Percentiles rank a stretch among this genome's conserved stretches.
Evolutionary conservation across 768 basidiomycete species (phyloP).

Genomic region (Mycena rosella): DNA sequence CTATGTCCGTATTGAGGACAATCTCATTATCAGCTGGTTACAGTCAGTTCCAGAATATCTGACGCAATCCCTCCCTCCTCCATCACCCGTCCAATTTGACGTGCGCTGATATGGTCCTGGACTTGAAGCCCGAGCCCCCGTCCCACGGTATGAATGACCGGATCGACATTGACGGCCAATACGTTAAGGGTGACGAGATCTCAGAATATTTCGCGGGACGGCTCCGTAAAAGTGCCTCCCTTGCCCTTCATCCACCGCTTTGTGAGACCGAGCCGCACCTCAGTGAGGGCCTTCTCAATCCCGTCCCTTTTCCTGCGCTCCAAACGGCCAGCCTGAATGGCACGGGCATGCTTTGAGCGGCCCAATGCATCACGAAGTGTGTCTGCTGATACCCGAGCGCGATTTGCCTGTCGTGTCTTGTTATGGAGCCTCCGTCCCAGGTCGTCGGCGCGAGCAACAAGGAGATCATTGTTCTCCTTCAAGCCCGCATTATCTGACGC

Average conservation of each 20-base stretch:
- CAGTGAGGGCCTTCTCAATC: neutral
- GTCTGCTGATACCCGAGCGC: conserved; percentile 8
- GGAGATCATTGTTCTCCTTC: conserved; percentile 7
- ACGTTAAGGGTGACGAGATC: conserved; percentile 17
- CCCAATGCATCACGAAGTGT: neutral
- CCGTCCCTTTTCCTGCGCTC: neutral
- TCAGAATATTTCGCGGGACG: conserved; percentile 4
- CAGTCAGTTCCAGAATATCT: conserved; percentile 13
- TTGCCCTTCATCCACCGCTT: conserved; percentile 20
- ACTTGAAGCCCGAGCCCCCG: conserved; percentile 1
- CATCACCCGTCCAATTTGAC: conserved; percentile 4
- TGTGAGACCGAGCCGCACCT: neutral
- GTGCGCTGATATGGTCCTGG: conserved; percentile 16
- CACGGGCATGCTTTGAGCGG: conserved; percentile 3
- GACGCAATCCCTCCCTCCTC: conserved; percentile 18
- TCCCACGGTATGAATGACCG: too few relatives aligned
- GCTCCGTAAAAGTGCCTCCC: neutral
- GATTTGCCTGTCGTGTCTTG: conserved; percentile 9
- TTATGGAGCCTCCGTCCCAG: conserved; percentile 13
- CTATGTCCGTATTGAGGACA: too few relatives aligned
- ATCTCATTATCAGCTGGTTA: too few relatives aligned
- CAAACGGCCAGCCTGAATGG: neutral
- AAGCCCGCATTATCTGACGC: neutral
- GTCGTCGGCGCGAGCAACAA: conserved; percentile 5
- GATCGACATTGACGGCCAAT: neutral